Evolutionary conservation across 2,329 filamentous ascomycete species (phyloP).

Genomic region (Aureobasidium leucospermi): DNA sequence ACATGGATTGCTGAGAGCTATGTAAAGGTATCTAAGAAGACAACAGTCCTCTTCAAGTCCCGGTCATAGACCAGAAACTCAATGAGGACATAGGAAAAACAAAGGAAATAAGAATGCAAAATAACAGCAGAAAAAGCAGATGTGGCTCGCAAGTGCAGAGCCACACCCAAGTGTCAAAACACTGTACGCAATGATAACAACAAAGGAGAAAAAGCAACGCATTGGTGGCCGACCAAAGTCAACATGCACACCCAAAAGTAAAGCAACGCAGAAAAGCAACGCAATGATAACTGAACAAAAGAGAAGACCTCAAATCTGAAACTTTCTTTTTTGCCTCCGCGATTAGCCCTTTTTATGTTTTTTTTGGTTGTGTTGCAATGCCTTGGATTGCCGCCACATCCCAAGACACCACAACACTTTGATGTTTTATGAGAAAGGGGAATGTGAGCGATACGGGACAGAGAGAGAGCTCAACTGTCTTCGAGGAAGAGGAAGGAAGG

Average conservation of each 20-base stretch:
- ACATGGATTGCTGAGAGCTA: too few relatives aligned
- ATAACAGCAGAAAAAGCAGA: neutral
- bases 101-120: neutral
- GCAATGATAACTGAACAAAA: neutral
- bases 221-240: neutral
- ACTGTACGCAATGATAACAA: neutral
- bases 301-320: neutral
- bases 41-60: neutral
- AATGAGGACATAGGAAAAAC: neutral
- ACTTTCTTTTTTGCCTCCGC: conserved; percentile 10
- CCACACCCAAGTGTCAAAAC: neutral
- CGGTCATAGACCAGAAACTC: neutral
- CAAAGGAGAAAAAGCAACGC: neutral
- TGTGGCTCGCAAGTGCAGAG: neutral
- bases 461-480: conserved; percentile 1
- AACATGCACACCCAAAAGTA: neutral
- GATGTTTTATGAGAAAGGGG: neutral
- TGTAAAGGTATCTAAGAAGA: too few relatives aligned
- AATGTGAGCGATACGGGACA: neutral
- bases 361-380: neutral
- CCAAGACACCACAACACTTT: neutral
- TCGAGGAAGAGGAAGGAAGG: neutral
- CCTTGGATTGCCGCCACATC: neutral
- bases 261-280: neutral
- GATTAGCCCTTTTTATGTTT: neutral